Evolutionary conservation across 352 stramenopile genomes (phyloP), one percentile per base, ranked within the genome.

Genomic region (Paralagenidium karlingii): DNA sequence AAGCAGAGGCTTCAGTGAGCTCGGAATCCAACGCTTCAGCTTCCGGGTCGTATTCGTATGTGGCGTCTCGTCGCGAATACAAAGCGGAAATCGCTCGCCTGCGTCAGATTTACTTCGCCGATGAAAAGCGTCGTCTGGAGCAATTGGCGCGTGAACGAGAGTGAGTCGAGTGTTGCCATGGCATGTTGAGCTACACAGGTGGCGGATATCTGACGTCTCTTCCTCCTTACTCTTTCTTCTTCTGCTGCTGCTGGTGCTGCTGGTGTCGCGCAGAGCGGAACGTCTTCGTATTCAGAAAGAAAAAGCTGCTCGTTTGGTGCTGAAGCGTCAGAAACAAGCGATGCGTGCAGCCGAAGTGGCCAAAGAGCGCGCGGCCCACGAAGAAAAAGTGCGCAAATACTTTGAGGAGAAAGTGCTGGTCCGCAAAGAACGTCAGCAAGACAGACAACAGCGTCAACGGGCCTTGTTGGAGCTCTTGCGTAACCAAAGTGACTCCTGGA

Each of bases 301-400:
- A 40, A 91, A 91, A 65, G 74, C 77, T 8, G 71, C 74, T 34
- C 71, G 77, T 51, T 67, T 91, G 63, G 74, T 83, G 48, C 81
- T 87, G 50, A 91, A 91, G 65, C 74, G 71, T 19, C 74, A 91
- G 58, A 68, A 88, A 54, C 74, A 91, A 58, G 74, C 60, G 18
- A 81, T 88, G 34, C 74, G 77, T 31, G 77, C 77, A 29, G 67
- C 76, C 53, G 77, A 91, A 46, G 74, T 91, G 6, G 74, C 66
- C 43, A 64, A 61, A 22, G 77, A 91, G 59, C 86, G 86, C 55
- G 65, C 63, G 28, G 55, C 70, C 22, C 74, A 91, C 52, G 74
- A 85, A 24, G 77, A 82, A 52, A 63, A 78, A 40, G 69, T 87
- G 49, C 70, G 67, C 60, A 45, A 68, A 67, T 68, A 80, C 53